These are phyloP conservation scores for Galeopsis tetrahit DNA, from an alignment of 257 asterid species.

Conservation along the genomic window DNA sequence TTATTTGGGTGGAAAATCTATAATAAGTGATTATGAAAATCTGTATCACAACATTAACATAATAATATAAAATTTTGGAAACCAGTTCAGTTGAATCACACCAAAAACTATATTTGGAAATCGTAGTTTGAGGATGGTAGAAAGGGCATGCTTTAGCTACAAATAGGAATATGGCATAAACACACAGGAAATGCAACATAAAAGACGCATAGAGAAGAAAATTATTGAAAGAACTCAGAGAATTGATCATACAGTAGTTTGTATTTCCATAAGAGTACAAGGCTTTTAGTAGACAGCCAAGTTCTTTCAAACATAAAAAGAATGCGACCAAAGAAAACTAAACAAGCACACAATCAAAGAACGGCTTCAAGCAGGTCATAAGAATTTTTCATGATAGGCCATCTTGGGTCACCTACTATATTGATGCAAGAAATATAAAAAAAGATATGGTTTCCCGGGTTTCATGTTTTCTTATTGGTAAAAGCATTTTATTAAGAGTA, in stretches of 20 bases:
- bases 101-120: not conserved
- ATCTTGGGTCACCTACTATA: not conserved
- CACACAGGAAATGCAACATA: not conserved
- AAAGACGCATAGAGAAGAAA: not conserved
- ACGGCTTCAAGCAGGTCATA: not conserved
- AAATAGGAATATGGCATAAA: not conserved
- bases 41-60: not conserved
- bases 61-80: not conserved
- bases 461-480: no score
- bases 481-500: no score
- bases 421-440: not conserved
- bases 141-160: not conserved
- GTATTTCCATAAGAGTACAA: not conserved
- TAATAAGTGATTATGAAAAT: not conserved
- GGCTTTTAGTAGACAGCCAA: not conserved
- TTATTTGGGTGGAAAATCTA: constrained; percentile 2
- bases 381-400: not conserved
- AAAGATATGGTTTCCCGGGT: not conserved
- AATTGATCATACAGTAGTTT: not conserved
- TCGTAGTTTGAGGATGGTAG: not conserved
- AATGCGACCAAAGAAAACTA: not conserved
- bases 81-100: not conserved
- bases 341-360: not conserved
- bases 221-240: not conserved
- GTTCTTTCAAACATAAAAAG: not conserved